A percentile compares a stretch with the other conserved stretches of the same genome.
phyloP scores from a whole-genome alignment of 495 filamentous ascomycete genomes.

The Tuber borchii region DNA sequence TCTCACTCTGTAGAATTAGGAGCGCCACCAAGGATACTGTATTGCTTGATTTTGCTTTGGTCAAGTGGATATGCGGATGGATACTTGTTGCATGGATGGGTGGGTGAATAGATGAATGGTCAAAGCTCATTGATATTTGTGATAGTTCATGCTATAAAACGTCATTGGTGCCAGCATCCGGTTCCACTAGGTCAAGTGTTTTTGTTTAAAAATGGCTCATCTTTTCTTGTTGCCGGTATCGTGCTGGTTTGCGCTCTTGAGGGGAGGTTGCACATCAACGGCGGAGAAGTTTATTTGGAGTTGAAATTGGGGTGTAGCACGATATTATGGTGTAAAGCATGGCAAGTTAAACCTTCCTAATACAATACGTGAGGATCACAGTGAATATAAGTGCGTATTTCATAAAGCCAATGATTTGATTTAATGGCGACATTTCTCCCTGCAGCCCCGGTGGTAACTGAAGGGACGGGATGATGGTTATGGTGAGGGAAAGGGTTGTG shows the following conservation, averaged over 20 bases:
- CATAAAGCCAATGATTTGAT: neutral
- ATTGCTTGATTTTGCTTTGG: neutral
- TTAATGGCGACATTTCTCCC: neutral
- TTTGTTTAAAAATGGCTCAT: constrained; percentile 3
- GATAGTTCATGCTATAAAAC: neutral
- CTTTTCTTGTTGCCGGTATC: neutral
- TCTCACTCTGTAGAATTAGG: neutral
- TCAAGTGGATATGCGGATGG: neutral
- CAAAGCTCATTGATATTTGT: neutral
- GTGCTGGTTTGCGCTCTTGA: neutral
- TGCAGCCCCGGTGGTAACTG: neutral
- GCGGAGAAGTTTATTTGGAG: neutral
- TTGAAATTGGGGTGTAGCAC: neutral
- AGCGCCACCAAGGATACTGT: neutral
- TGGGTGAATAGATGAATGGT: neutral
- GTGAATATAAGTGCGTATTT: neutral
- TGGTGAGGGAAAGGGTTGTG: neutral
- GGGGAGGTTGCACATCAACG: neutral
- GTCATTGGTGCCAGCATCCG: neutral
- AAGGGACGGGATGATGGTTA: neutral
- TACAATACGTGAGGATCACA: neutral
- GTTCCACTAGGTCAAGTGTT: neutral
- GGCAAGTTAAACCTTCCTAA: neutral
- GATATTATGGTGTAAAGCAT: neutral
- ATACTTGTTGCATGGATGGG: neutral